Base-by-base conservation (phyloP, 352 stramenopile species). In the Globisporangium iwayamae region DNA sequence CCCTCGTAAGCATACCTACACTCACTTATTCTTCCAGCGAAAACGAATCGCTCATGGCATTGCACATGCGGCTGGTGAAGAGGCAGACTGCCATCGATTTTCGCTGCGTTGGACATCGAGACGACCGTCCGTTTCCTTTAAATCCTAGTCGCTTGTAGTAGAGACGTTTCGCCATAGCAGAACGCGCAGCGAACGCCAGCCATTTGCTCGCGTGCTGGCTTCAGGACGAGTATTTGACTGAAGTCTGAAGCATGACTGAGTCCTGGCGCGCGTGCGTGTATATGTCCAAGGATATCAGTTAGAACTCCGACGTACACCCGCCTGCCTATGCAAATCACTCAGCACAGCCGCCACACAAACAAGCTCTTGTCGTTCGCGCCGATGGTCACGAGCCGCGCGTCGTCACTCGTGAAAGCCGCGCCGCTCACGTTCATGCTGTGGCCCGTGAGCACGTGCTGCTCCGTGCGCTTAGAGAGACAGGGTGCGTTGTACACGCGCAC, bases 361-460 rank as follows among this genome's bases (percentile, higher is more conserved):
- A 94, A 43, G 45, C 73, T 87, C 56, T 85, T 86, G 70, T 93
- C 85, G 50, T 81, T 80, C n/a, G 70, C 78, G 10, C 85, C 85
- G 60, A 93, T 79, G 58, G 75, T 84, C 46, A 93, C 74, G 50
- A 94, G 64, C 3, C 75, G 76, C 36, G 75, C 71, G 61, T 92
- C 85, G 46, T 93, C 81, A 60, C 75, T 81, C 6, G 80, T 93
- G 66, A 91, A 91, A n/a, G 59, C 72, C 47, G 90, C 80, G 65
- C 76, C 80, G 54, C 69, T 73, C 41, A 91, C 76, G 41, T 81
- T 76, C 38, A 88, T 65, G 32, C 76, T 72, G 69, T 94, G 85
- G n/a, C 83, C 85, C 16, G 36, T 61, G 4, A 94, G 69, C 48
- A 72, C 76, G 39, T 85, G 74, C 65, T 89, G 80, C 66, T 85